Evolutionary conservation across 352 stramenopile species (phyloP).

Genomic region (Ophiocytium majus): DNA sequence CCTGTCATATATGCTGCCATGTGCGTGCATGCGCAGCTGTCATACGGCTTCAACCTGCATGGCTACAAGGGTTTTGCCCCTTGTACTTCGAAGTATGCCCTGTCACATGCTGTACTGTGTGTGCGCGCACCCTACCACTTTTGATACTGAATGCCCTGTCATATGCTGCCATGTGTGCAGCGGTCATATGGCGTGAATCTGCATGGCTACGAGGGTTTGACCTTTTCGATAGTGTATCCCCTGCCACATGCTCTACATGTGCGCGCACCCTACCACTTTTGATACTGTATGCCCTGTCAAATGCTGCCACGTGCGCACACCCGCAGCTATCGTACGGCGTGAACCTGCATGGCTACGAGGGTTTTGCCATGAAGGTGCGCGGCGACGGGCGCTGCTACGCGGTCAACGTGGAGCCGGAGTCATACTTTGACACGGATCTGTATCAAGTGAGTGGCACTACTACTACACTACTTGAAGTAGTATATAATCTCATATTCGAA

Average conservation of each 20-base stretch:
- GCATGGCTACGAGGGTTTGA: neutral
- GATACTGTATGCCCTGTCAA: neutral
- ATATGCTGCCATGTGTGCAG: neutral
- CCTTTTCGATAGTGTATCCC: neutral
- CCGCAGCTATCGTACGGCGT: neutral
- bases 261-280: too few species aligned
- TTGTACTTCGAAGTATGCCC: neutral
- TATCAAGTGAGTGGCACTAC: too few species aligned
- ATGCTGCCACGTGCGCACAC: neutral
- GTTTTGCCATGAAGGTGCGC: neutral
- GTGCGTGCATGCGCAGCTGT: neutral
- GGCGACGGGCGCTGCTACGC: neutral
- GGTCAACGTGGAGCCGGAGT: constrained; percentile 3
- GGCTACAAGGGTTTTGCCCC: neutral
- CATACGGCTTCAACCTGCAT: neutral
- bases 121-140: too few species aligned
- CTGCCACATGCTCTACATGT: too few species aligned
- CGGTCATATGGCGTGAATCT: neutral
- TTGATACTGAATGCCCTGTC: neutral
- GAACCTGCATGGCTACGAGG: neutral
- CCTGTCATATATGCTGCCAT: neutral
- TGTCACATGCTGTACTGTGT: neutral
- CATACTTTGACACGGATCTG: constrained; percentile 5
- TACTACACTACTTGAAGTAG: too few species aligned
- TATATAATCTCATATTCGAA: too few species aligned